Evolutionary conservation across 2,329 filamentous ascomycete species (phyloP), one percentile per base, ranked within the genome.

Genomic region (Karstenula rhodostoma): DNA sequence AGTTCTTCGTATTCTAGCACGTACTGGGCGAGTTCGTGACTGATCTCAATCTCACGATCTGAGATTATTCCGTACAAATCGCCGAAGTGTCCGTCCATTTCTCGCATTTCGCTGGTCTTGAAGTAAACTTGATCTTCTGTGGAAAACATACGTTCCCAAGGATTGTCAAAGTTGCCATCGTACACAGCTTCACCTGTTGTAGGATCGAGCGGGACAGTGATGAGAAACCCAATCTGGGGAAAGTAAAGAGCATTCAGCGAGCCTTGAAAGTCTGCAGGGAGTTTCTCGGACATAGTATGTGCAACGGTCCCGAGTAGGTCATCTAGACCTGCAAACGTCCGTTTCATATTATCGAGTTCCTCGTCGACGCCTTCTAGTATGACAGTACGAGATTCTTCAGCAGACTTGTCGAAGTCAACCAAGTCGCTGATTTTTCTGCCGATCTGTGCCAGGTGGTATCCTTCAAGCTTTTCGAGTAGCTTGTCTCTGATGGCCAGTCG

Each of bases 21-120:
- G 40, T 82, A 84, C 49, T 90, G 86, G 1, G 91, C 88, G 32
- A 99, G 86, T 3, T 86, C 82, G 69, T 97, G 90, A 0, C 95
- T 85, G 46, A 98, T 91, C 67, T 97, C 92, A 47, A 97, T 94
- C 74, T 99, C 94, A 57, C 87, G 88, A 71, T 97, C 94, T 90
- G 91, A 91, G 58, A 99, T 97, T 59, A 87, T 84, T 40, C 90
- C 89, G 69, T 94, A 94, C 32, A 96, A 85, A 74, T 98, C 94
- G 12, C 95, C 95, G 66, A 93, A 89, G 58, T 90, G 85, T 10
- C 86, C 82, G 71, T 98, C 94, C 77, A 99, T 85, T 63, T 94
- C 89, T 59, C 82, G 84, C 89, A 96, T 96, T 58, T 89, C 85
- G 5, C 79, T 82, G 65, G 94, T 97, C 74, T 98, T 99, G 81